phyloP scores from a whole-genome alignment of 371 early-diverging fungal genomes.

The Haplosporangium sp. region DNA sequence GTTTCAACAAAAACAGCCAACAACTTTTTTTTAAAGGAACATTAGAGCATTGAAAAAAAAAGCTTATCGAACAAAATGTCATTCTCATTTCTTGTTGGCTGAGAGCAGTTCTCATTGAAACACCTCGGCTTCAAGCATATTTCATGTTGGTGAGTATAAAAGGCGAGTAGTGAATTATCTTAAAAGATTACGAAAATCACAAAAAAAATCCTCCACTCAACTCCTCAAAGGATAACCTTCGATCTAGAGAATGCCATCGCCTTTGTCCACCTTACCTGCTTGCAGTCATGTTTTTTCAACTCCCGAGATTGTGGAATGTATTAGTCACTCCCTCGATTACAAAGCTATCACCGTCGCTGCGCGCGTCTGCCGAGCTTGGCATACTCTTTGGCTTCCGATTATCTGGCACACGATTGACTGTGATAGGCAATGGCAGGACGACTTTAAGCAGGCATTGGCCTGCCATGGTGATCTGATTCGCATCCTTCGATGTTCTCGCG shows the following conservation, averaged over 20 bases:
- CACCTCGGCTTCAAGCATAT: too few relatives aligned
- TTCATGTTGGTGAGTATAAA: too few relatives aligned
- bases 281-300: not conserved
- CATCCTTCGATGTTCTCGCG: constrained; percentile 1
- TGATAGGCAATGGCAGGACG: not conserved
- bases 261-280: not conserved
- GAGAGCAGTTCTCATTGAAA: too few relatives aligned
- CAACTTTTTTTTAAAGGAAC: too few relatives aligned
- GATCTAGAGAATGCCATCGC: not conserved
- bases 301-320: constrained; percentile 8
- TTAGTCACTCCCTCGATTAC: constrained; percentile 4
- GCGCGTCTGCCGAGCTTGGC: not conserved
- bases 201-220: too few relatives aligned
- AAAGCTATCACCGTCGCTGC: constrained; percentile 1
- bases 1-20: too few relatives aligned
- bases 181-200: too few relatives aligned
- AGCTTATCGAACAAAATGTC: too few relatives aligned
- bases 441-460: not conserved
- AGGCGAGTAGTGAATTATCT: too few relatives aligned
- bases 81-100: too few relatives aligned
- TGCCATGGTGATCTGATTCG: constrained; percentile 2
- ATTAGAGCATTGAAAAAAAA: too few relatives aligned
- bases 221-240: too few relatives aligned
- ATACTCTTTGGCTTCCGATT: constrained; percentile 7
- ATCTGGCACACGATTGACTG: constrained; percentile 7